These are phyloP conservation scores for Mikania micrantha DNA, from an alignment of 129 eudicot genomes.

Conservation along the genomic window DNA sequence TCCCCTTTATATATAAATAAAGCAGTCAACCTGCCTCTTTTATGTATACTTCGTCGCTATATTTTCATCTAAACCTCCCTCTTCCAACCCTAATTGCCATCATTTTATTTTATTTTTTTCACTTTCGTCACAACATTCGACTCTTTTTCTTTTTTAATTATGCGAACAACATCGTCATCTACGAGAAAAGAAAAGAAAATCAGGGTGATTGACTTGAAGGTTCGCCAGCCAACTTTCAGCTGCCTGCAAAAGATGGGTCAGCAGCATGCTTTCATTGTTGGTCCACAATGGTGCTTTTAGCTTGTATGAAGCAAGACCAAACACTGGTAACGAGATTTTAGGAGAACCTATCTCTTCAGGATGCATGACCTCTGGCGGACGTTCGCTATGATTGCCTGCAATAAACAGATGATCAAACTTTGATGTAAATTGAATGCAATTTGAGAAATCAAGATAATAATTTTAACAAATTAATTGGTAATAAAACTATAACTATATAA, in stretches of 20 bases:
- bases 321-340: slow-evolving; percentile 68
- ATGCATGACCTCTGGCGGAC: slow-evolving; percentile 34
- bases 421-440: not conserved
- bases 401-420: not conserved
- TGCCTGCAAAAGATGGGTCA: slow-evolving; percentile 51
- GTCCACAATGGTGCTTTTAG: slow-evolving; percentile 73
- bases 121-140: not conserved
- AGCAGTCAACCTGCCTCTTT: not conserved
- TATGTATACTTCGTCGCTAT: not conserved
- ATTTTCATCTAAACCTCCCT: not conserved
- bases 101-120: not conserved
- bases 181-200: slow-evolving; percentile 75
- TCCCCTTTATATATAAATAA: slow-evolving; percentile 2
- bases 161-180: slow-evolving; percentile 31
- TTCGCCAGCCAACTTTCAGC: slow-evolving; percentile 62
- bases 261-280: slow-evolving; percentile 33
- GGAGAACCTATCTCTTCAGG: slow-evolving; percentile 45
- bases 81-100: slow-evolving; percentile 20
- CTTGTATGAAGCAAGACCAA: slow-evolving; percentile 90
- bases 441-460: not conserved
- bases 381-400: slow-evolving; percentile 46
- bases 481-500: not conserved
- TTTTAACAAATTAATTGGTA: not conserved
- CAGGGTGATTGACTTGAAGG: slow-evolving; percentile 89
- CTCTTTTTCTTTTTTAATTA: not conserved